Conservation (phyloP, 2,329 filamentous ascomycete species). For the Cladobotryum protrusum region DNA sequence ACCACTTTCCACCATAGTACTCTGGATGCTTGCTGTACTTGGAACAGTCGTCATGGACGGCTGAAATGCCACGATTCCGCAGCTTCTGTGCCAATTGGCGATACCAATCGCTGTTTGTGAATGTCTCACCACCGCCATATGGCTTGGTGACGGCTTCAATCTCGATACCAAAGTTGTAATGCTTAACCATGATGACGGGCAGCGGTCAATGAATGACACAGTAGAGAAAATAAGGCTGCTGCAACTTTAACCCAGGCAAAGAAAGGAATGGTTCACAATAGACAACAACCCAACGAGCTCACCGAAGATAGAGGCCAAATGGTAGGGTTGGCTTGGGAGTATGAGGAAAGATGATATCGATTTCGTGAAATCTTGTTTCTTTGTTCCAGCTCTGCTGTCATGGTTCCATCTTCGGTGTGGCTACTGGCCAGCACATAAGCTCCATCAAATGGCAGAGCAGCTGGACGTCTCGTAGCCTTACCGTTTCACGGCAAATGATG, state of each 20-base stretch:
- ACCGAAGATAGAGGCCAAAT: not conserved
- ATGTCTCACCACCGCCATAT: conserved; percentile 30
- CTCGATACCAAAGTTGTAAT: conserved; percentile 37
- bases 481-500: too few species aligned
- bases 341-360: too few species aligned
- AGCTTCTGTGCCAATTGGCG: conserved; percentile 34
- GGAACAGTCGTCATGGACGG: conserved; percentile 32
- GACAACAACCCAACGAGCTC: not conserved
- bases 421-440: too few species aligned
- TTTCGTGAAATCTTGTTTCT: too few species aligned
- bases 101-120: conserved; percentile 36
- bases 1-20: conserved; percentile 37
- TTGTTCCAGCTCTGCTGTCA: too few species aligned
- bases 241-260: conserved; percentile 13
- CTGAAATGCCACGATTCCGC: conserved; percentile 31
- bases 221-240: conserved; percentile 1
- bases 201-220: not conserved
- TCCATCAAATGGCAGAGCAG: too few species aligned
- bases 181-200: conserved; percentile 21
- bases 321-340: too few species aligned
- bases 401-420: too few species aligned
- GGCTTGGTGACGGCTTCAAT: conserved; percentile 33
- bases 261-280: conserved; percentile 7
- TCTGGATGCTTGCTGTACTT: conserved; percentile 36
- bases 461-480: too few species aligned